Percentiles rank a stretch among this genome's conserved stretches.
These are phyloP conservation scores for Globisporangium perplexum DNA, from an alignment of 352 stramenopile species.

Conservation along the genomic window DNA sequence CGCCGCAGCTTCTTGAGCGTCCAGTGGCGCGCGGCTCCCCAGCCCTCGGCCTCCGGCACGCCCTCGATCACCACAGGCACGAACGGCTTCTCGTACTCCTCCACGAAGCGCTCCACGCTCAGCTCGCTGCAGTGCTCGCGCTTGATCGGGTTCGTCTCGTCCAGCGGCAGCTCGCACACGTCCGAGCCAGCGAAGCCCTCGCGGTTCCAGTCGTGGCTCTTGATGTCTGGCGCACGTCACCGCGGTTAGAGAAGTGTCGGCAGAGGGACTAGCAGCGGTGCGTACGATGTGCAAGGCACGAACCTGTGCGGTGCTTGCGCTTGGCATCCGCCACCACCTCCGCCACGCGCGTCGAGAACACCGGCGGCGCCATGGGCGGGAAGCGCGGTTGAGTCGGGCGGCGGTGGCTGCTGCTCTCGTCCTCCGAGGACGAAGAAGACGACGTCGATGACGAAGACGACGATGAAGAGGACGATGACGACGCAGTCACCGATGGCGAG, in stretches of 20 bases:
- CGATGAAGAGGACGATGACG: constrained; percentile 27
- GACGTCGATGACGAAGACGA: constrained; percentile 31
- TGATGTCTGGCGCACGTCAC: no score
- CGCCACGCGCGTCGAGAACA: constrained; percentile 42
- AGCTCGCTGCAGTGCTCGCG: constrained; percentile 72
- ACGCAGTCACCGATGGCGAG: constrained; percentile 44
- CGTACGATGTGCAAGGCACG: background rate
- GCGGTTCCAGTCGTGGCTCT: constrained; percentile 51
- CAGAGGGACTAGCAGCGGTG: no score
- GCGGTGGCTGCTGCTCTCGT: constrained; percentile 14
- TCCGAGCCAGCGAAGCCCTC: constrained; percentile 79
- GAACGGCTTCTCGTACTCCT: constrained; percentile 73
- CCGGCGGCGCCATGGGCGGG: constrained; percentile 35
- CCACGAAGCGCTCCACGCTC: constrained; percentile 75
- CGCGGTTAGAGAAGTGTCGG: no score
- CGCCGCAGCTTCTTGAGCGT: constrained; percentile 69
- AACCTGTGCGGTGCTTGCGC: constrained; percentile 70
- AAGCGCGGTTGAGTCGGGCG: constrained; percentile 27
- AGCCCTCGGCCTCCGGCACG: constrained; percentile 73
- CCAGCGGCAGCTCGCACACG: constrained; percentile 71
- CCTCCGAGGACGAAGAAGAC: constrained; percentile 36
- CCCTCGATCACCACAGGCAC: constrained; percentile 82
- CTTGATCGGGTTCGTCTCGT: constrained; percentile 58
- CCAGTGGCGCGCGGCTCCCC: constrained; percentile 70
- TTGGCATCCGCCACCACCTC: constrained; percentile 52